phyloP scores from a whole-genome alignment of 495 filamentous ascomycete genomes.

The Penicillium bialowiezense region DNA sequence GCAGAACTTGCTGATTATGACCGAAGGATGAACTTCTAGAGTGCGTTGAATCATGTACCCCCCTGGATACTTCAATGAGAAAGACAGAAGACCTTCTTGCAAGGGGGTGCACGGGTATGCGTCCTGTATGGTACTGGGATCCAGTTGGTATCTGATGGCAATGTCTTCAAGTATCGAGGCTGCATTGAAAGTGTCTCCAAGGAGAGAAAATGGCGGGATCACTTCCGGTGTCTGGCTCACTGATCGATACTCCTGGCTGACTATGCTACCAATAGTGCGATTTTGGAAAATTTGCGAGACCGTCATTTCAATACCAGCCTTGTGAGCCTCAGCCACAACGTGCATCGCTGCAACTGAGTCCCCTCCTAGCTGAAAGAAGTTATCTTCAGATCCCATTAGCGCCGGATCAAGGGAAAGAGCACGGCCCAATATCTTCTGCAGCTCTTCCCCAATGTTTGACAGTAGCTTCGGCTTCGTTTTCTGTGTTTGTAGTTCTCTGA shows the following conservation, averaged over 20 bases:
- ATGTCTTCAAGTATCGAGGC: not conserved
- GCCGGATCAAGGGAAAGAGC: no score
- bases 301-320: not conserved
- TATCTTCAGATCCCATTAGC: not conserved
- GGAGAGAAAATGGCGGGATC: slow-evolving; percentile 5
- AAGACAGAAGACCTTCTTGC: not conserved
- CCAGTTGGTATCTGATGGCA: not conserved
- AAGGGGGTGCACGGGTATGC: not conserved
- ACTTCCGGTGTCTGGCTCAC: no score
- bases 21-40: not conserved
- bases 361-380: not conserved
- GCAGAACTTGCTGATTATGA: not conserved
- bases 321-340: not conserved
- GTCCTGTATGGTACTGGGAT: not conserved
- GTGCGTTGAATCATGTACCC: not conserved
- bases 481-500: not conserved
- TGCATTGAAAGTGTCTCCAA: no score
- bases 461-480: no score
- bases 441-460: no score
- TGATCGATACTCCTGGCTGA: no score
- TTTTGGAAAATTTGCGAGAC: not conserved
- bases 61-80: not conserved
- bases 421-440: not conserved
- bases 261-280: no score
- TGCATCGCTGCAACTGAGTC: not conserved